A percentile compares a stretch with the other conserved stretches of the same genome.
Evolutionary conservation across 2,329 filamentous ascomycete genomes (phyloP).

Genomic region (Epichloe aotearoae): DNA sequence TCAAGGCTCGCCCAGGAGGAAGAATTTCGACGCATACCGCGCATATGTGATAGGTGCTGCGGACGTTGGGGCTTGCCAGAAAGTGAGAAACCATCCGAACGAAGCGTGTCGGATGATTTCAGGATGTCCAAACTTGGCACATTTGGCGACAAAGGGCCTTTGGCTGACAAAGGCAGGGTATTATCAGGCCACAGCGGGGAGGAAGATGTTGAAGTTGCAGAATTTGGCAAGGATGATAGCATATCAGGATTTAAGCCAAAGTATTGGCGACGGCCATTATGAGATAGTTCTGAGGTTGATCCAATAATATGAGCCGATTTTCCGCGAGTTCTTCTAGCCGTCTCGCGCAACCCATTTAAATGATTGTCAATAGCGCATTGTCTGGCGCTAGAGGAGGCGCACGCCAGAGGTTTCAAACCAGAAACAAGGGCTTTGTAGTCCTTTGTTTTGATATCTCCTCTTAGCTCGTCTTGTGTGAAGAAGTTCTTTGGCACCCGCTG

Average conservation of each 20-base stretch:
- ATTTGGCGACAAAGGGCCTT: not conserved
- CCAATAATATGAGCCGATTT: not conserved
- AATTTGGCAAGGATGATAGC: not conserved
- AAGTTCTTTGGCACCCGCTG: not conserved
- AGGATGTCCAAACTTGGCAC: not conserved
- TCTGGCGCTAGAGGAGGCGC: not conserved
- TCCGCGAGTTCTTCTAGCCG: not conserved
- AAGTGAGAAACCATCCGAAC: not conserved
- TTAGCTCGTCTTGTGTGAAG: not conserved
- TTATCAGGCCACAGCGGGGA: not conserved
- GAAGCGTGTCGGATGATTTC: not conserved
- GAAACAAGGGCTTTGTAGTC: not conserved
- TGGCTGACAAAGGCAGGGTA: slow-evolving; percentile 1
- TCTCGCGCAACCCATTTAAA: not conserved
- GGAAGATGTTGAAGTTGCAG: not conserved
- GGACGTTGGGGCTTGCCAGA: not conserved
- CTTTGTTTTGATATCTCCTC: not conserved
- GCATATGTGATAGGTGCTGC: not conserved
- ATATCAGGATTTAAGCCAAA: not conserved
- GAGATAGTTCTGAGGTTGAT: not conserved
- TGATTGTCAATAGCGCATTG: not conserved
- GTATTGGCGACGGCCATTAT: not conserved
- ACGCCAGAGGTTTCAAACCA: slow-evolving; percentile 2
- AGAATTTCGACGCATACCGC: not conserved
- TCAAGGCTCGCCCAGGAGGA: not conserved